These are phyloP conservation scores for Acanthamoeba quina DNA, from an alignment of 208 protist species.

Conservation along the genomic window DNA sequence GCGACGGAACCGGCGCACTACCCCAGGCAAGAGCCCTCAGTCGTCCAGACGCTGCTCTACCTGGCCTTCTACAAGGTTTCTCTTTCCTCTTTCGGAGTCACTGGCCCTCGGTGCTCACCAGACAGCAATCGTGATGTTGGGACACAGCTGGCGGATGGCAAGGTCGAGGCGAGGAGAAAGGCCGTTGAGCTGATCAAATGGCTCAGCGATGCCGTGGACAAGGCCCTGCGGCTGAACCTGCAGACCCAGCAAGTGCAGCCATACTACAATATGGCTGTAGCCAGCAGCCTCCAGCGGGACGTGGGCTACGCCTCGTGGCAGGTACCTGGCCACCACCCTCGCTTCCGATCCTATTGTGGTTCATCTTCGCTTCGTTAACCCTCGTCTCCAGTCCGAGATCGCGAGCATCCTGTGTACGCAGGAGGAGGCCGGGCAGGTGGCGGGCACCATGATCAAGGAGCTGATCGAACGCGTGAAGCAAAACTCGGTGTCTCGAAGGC, in stretches of 20 bases:
- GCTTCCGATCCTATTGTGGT: not conserved
- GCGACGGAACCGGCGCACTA: not conserved
- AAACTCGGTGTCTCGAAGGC: constrained; percentile 17
- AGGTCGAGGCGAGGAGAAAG: not conserved
- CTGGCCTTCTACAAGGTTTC: constrained; percentile 56
- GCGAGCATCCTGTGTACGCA: constrained; percentile 49
- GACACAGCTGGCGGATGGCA: constrained; percentile 46
- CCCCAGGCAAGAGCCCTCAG: constrained; percentile 9
- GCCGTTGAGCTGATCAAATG: constrained; percentile 55
- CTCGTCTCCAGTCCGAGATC: constrained; percentile 52
- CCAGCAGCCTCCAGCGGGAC: constrained; percentile 65
- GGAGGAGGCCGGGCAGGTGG: not conserved
- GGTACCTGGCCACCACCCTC: not conserved
- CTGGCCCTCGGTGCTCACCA: not conserved
- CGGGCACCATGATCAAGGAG: constrained; percentile 61
- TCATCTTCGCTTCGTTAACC: too few species aligned
- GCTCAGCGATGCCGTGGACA: not conserved
- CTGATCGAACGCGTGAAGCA: constrained; percentile 28
- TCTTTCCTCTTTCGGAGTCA: not conserved
- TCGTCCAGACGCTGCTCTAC: constrained; percentile 29
- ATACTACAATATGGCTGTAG: constrained; percentile 57
- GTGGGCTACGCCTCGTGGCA: constrained; percentile 61
- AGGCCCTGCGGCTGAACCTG: constrained; percentile 1
- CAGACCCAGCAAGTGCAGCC: not conserved
- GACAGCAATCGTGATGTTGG: too few species aligned